Conservation (phyloP, 768 basidiomycete species). For the Rhodosporidiobolus odoratus region DNA sequence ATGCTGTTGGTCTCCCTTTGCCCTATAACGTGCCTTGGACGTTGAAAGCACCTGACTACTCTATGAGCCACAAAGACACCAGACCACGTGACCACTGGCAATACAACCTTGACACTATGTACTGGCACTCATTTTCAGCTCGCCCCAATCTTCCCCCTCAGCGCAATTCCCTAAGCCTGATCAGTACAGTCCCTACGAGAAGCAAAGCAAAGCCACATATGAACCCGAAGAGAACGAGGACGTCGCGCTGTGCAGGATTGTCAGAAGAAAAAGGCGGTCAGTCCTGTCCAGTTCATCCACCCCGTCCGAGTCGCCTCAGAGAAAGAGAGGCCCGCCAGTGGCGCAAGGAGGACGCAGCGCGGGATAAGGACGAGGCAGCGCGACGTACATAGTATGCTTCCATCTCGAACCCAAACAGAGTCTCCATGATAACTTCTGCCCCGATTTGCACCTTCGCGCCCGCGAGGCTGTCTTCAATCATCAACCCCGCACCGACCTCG, state of each 20-base stretch:
- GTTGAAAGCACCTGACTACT: too few species aligned
- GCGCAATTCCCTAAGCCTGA: slow-evolving; percentile 68
- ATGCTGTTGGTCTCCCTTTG: too few species aligned
- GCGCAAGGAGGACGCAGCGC: background rate
- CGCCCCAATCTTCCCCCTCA: too few species aligned
- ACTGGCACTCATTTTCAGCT: too few species aligned
- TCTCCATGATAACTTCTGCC: slow-evolving; percentile 76
- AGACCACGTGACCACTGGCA: too few species aligned
- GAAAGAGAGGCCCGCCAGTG: background rate
- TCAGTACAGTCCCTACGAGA: slow-evolving; percentile 72
- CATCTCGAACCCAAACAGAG: slow-evolving; percentile 79
- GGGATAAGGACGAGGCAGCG: background rate
- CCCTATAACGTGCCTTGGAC: too few species aligned
- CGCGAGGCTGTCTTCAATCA: slow-evolving; percentile 54
- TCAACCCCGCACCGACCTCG: slow-evolving; percentile 80
- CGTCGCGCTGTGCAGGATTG: slow-evolving; percentile 56
- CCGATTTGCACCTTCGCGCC: slow-evolving; percentile 54
- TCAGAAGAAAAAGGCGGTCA: background rate
- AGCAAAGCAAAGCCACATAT: slow-evolving; percentile 69
- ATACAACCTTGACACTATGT: too few species aligned
- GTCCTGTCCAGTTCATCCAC: too few species aligned
- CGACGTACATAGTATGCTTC: slow-evolving; percentile 65
- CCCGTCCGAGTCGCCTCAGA: too few species aligned
- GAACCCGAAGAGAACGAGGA: slow-evolving; percentile 78
- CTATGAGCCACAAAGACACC: too few species aligned